Evolutionary conservation across 2,329 filamentous ascomycete species (phyloP).

Genomic region (Hirsutella thompsonii): DNA sequence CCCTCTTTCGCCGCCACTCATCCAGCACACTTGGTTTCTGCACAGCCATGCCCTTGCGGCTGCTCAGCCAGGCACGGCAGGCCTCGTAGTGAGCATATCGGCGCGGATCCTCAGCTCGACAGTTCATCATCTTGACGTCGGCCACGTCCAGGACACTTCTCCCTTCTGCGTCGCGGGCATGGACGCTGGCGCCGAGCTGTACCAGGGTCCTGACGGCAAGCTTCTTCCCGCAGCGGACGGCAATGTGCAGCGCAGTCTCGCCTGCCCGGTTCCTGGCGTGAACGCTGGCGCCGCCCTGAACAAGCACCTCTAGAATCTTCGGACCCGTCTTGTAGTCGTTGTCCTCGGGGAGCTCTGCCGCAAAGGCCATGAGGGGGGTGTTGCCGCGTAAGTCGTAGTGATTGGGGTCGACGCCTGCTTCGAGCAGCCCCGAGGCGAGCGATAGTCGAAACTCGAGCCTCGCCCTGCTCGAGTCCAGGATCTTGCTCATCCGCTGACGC

Average conservation of each 20-base stretch:
- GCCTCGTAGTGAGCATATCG: conserved; percentile 30
- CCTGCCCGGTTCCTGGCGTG: conserved; percentile 39
- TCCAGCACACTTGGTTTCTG: conserved; percentile 26
- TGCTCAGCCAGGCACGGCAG: conserved; percentile 31
- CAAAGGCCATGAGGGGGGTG: conserved; percentile 44
- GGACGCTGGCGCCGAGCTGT: conserved; percentile 32
- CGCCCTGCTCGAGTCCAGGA: conserved; percentile 20
- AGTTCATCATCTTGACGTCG: conserved; percentile 23
- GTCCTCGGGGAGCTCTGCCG: conserved; percentile 33
- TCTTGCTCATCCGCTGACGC: conserved; percentile 5
- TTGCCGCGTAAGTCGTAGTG: conserved; percentile 38
- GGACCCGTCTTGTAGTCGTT: conserved; percentile 36
- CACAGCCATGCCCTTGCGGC: conserved; percentile 16
- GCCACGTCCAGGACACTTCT: conserved; percentile 32
- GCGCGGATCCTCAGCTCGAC: conserved; percentile 15
- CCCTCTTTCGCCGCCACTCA: conserved; percentile 25
- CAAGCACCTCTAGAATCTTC: conserved; percentile 28
- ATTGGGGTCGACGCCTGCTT: conserved; percentile 31
- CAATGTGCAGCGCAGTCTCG: conserved; percentile 42
- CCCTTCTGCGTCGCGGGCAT: conserved; percentile 30
- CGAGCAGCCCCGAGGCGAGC: conserved; percentile 18
- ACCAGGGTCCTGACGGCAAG: conserved; percentile 34
- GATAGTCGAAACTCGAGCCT: conserved; percentile 14
- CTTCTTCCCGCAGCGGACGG: conserved; percentile 39
- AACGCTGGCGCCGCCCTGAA: conserved; percentile 28